These are phyloP conservation scores for Podaxis pistillaris DNA, from an alignment of 768 basidiomycete genomes.

Conservation along the genomic window DNA sequence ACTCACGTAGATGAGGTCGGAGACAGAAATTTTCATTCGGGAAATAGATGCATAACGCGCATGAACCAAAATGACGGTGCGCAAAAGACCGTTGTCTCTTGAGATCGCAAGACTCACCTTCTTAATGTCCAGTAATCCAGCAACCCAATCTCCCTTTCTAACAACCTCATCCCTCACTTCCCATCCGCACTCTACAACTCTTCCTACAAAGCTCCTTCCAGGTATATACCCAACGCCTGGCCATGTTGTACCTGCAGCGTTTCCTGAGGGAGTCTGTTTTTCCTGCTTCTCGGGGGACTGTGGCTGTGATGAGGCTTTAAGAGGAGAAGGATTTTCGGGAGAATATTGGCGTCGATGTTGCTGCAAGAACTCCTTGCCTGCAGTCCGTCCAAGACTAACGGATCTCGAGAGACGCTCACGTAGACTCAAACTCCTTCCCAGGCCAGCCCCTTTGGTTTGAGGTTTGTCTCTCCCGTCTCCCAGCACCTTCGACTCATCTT, in stretches of 20 bases:
- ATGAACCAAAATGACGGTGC: slow-evolving; percentile 2
- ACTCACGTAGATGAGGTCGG: background rate
- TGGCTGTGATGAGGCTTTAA: background rate
- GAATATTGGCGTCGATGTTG: background rate
- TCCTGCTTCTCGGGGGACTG: slow-evolving; percentile 14
- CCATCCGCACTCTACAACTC: slow-evolving; percentile 81
- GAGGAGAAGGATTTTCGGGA: slow-evolving; percentile 5
- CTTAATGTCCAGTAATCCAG: slow-evolving; percentile 73
- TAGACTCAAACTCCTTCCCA: slow-evolving; percentile 20
- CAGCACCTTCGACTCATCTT: slow-evolving; percentile 2
- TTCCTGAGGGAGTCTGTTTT: background rate
- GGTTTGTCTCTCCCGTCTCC: slow-evolving; percentile 7
- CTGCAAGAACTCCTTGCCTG: slow-evolving; percentile 1
- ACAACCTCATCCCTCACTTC: slow-evolving; percentile 67
- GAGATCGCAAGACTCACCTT: slow-evolving; percentile 55
- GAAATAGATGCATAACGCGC: background rate
- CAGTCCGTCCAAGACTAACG: slow-evolving; percentile 12
- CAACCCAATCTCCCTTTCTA: slow-evolving; percentile 82
- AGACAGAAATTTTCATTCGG: slow-evolving; percentile 13
- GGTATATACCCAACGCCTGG: slow-evolving; percentile 76
- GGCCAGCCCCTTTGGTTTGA: slow-evolving; percentile 11
- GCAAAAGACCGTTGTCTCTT: background rate
- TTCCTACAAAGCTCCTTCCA: slow-evolving; percentile 83
- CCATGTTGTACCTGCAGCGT: slow-evolving; percentile 16
- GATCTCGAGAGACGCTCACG: slow-evolving; percentile 13